These are phyloP conservation scores for Wolfiporia cocos DNA, from an alignment of 1,284 basidiomycete genomes.

Conservation along the genomic window DNA sequence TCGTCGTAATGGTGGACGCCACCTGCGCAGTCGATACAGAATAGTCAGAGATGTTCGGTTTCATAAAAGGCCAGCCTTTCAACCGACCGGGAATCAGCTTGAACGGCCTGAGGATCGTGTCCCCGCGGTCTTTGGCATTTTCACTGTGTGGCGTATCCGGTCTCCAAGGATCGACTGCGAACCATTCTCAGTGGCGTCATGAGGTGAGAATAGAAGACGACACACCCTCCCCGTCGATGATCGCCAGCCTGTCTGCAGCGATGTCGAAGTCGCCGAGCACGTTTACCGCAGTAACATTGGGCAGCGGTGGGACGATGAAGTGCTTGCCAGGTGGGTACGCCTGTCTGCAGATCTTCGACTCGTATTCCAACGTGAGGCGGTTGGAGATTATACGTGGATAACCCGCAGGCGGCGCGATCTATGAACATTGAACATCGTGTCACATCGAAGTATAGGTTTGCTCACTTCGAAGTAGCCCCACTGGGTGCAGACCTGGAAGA, in stretches of 20 bases:
- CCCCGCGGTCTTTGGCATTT: slow-evolving; percentile 62
- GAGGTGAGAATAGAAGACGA: no score
- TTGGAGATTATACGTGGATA: slow-evolving; percentile 70
- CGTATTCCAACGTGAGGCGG: slow-evolving; percentile 70
- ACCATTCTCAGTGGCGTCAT: neutral
- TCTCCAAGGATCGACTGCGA: slow-evolving; percentile 82
- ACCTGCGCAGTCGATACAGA: slow-evolving; percentile 37
- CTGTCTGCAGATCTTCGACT: slow-evolving; percentile 77
- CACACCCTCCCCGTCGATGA: slow-evolving; percentile 80
- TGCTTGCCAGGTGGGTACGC: slow-evolving; percentile 79
- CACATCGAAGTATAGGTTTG: slow-evolving; percentile 3
- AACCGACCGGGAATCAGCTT: slow-evolving; percentile 81
- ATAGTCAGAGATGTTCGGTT: neutral
- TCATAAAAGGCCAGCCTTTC: neutral
- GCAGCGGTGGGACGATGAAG: slow-evolving; percentile 64
- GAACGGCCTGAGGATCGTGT: slow-evolving; percentile 75
- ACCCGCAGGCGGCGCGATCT: slow-evolving; percentile 67
- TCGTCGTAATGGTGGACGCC: slow-evolving; percentile 92
- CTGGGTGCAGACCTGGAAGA: slow-evolving; percentile 89
- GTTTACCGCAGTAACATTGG: slow-evolving; percentile 81
- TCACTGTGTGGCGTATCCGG: slow-evolving; percentile 83
- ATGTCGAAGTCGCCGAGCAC: slow-evolving; percentile 72
- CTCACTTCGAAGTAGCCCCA: slow-evolving; percentile 88
- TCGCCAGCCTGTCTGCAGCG: slow-evolving; percentile 72
- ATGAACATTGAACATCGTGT: slow-evolving; percentile 12